These are phyloP conservation scores for Lepidium africanum DNA, from an alignment of 345 rosid genomes.

Conservation along the genomic window DNA sequence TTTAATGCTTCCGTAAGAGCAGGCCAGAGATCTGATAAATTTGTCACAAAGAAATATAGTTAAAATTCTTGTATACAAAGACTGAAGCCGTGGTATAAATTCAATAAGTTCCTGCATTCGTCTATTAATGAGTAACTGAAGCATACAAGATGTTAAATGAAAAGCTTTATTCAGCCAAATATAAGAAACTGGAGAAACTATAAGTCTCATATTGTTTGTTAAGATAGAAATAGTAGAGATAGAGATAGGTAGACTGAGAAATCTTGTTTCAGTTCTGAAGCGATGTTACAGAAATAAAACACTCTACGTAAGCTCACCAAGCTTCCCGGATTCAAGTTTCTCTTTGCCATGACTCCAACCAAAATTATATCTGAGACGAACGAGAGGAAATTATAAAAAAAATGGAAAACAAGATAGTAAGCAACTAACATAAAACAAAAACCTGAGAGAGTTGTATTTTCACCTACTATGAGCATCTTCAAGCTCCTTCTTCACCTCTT, in stretches of 20 bases:
- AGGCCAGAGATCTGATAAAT: neutral
- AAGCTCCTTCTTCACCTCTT: conserved; percentile 68
- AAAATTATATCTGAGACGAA: conserved; percentile 55
- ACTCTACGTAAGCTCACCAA: conserved; percentile 40
- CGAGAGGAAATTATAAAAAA: neutral
- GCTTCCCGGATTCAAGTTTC: conserved; percentile 88
- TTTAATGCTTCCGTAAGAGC: neutral
- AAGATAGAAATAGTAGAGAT: neutral
- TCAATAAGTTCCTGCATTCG: neutral
- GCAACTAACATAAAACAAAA: neutral
- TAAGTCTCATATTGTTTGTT: neutral
- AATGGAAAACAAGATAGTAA: neutral
- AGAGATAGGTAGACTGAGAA: neutral
- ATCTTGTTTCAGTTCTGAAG: neutral
- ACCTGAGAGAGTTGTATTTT: neutral
- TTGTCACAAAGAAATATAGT: neutral
- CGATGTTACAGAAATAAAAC: neutral
- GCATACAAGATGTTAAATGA: neutral
- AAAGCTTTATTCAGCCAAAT: neutral
- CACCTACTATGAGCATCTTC: conserved; percentile 89
- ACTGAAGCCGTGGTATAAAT: neutral
- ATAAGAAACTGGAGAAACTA: neutral
- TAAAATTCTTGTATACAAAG: neutral
- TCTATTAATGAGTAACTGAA: neutral
- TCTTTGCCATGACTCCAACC: conserved; percentile 99